Conservation (phyloP, 1,139 yeast genomes). For the Nakaseomyces kungkrabaensis region DNA sequence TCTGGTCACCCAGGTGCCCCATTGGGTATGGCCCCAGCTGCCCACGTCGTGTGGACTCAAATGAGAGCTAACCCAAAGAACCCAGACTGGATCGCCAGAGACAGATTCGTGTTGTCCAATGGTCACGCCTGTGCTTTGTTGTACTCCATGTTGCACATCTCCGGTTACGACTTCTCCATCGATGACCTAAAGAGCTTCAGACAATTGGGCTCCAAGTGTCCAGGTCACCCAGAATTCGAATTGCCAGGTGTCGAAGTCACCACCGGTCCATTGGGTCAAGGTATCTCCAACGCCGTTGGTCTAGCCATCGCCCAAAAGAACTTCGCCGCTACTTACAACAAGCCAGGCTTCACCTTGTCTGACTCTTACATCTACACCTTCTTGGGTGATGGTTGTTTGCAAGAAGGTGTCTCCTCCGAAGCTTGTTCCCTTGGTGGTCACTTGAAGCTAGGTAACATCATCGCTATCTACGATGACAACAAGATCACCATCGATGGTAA, state of each 20-base stretch:
- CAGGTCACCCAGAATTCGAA: constrained; percentile 92
- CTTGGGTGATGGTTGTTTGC: constrained; percentile 97
- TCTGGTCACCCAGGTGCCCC: constrained; percentile 99
- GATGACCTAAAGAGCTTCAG: constrained; percentile 90
- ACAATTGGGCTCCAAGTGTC: constrained; percentile 83
- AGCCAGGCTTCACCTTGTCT: constrained; percentile 63
- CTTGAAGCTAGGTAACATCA: constrained; percentile 85
- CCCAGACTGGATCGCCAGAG: constrained; percentile 90
- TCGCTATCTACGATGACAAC: constrained; percentile 96
- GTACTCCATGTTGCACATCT: constrained; percentile 76
- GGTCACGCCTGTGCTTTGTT: constrained; percentile 95
- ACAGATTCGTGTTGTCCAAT: constrained; percentile 87
- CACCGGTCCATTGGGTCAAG: constrained; percentile 99
- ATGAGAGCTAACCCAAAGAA: constrained; percentile 85
- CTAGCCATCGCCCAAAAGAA: constrained; percentile 91
- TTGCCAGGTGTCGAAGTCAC: constrained; percentile 91
- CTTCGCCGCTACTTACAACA: constrained; percentile 88
- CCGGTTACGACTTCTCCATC: constrained; percentile 71
- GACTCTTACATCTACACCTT: constrained; percentile 72
- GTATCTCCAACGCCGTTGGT: constrained; percentile 95
- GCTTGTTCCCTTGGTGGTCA: constrained; percentile 96
- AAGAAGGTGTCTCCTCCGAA: constrained; percentile 97
- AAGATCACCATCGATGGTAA: constrained; percentile 94
- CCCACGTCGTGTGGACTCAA: constrained; percentile 64
- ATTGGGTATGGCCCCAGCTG: constrained; percentile 90